Evolutionary conservation across 1,284 basidiomycete genomes (phyloP).

Genomic region (Leccinum subrobustum): DNA sequence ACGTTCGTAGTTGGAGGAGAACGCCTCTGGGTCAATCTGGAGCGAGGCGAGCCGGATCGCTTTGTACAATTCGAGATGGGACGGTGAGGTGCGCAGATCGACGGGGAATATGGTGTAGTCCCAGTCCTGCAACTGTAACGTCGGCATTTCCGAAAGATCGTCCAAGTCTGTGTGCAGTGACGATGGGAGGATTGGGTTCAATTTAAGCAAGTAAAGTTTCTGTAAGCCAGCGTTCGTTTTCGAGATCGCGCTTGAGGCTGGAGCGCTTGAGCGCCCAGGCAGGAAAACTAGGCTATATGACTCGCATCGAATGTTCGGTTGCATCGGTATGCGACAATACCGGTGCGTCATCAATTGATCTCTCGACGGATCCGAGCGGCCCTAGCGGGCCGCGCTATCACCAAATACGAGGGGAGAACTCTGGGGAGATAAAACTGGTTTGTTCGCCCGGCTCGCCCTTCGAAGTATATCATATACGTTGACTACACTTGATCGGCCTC

Average conservation of each 20-base stretch:
- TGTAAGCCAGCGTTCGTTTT: no score
- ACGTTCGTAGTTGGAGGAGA: slow-evolving; percentile 35
- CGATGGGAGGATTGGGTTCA: no score
- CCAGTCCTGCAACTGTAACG: no score
- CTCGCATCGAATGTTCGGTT: background rate
- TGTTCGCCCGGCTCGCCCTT: background rate
- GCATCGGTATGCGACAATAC: background rate
- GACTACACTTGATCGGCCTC: background rate
- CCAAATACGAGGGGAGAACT: background rate
- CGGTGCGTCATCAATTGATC: background rate
- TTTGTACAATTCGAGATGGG: slow-evolving; percentile 28
- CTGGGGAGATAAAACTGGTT: background rate
- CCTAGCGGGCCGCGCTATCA: background rate
- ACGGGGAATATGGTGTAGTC: no score
- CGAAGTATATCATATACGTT: background rate
- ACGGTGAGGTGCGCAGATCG: background rate
- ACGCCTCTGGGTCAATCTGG: slow-evolving; percentile 35
- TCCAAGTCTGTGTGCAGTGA: no score
- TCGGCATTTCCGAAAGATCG: no score
- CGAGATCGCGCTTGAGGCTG: no score
- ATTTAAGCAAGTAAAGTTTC: no score
- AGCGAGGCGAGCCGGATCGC: slow-evolving; percentile 37
- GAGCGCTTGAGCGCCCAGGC: no score
- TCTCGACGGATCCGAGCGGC: background rate
- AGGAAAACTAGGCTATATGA: background rate